These are phyloP conservation scores for Trichomonas tenax DNA, from an alignment of 208 protist genomes.

Conservation along the genomic window DNA sequence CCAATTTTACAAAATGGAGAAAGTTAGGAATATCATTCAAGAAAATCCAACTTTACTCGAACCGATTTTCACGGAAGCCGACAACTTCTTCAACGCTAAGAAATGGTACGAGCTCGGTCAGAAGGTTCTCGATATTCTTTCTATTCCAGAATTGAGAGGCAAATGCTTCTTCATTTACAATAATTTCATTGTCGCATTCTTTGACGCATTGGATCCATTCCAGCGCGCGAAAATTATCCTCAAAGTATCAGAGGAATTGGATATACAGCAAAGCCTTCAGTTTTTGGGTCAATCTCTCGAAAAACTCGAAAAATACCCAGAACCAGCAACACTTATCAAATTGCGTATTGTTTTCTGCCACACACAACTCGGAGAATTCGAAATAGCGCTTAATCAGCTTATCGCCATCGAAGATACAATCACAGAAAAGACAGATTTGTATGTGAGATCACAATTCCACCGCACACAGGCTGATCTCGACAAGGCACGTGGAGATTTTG, in stretches of 20 bases:
- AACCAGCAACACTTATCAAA: not conserved
- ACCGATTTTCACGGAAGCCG: not conserved
- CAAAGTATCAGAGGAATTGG: not conserved
- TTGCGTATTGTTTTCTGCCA: not conserved
- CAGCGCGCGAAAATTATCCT: not conserved
- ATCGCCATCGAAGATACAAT: not conserved
- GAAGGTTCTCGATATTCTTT: not conserved
- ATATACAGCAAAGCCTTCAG: not conserved
- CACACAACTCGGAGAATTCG: not conserved
- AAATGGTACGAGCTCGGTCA: not conserved
- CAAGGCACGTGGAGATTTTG: conserved; percentile 3
- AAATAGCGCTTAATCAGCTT: not conserved
- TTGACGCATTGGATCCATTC: not conserved
- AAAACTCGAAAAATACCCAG: not conserved
- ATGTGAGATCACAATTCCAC: not conserved
- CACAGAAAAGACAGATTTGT: not conserved
- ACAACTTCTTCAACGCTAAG: not conserved
- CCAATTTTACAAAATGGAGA: not conserved
- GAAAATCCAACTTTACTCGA: not conserved
- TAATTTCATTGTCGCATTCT: not conserved
- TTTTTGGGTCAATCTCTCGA: not conserved
- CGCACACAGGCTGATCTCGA: not conserved
- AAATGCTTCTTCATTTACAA: not conserved
- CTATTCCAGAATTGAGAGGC: not conserved
- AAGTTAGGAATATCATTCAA: not conserved